Evolutionary conservation across 345 rosid species (phyloP).

Genomic region (Combretum micranthum): DNA sequence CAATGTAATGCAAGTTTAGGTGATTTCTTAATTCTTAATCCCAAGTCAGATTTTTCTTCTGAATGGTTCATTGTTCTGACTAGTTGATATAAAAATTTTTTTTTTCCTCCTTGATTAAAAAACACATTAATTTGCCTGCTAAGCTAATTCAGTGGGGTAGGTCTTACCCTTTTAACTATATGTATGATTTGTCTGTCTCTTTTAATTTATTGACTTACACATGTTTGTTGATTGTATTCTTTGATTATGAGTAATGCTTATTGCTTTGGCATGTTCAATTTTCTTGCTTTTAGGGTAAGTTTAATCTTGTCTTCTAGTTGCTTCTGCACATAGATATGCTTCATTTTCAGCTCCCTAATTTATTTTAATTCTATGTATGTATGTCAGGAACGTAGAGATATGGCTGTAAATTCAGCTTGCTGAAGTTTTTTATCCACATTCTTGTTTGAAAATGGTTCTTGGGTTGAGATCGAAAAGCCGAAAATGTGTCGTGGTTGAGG

Average conservation of each 20-base stretch:
- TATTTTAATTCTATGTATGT: background rate
- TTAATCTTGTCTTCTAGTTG: no score
- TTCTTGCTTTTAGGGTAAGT: no score
- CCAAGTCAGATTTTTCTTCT: slow-evolving; percentile 6
- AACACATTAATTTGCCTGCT: no score
- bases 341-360: background rate
- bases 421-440: slow-evolving; percentile 9
- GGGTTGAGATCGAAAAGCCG: slow-evolving; percentile 54
- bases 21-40: slow-evolving; percentile 3
- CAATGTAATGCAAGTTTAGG: slow-evolving; percentile 1
- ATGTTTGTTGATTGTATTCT: no score
- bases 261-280: no score
- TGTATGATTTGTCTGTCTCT: no score
- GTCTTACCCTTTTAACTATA: no score
- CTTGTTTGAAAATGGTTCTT: slow-evolving; percentile 44
- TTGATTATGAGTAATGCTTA: no score
- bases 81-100: background rate
- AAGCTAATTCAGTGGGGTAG: no score
- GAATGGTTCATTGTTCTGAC: slow-evolving; percentile 17
- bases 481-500: slow-evolving; percentile 26
- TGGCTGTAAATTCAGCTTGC: slow-evolving; percentile 13
- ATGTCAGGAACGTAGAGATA: slow-evolving; percentile 8
- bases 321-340: background rate
- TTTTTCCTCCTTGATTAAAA: background rate
- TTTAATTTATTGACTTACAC: no score